Evolutionary conservation across 345 rosid genomes (phyloP).

Genomic region (Leavenworthia alabamica): DNA sequence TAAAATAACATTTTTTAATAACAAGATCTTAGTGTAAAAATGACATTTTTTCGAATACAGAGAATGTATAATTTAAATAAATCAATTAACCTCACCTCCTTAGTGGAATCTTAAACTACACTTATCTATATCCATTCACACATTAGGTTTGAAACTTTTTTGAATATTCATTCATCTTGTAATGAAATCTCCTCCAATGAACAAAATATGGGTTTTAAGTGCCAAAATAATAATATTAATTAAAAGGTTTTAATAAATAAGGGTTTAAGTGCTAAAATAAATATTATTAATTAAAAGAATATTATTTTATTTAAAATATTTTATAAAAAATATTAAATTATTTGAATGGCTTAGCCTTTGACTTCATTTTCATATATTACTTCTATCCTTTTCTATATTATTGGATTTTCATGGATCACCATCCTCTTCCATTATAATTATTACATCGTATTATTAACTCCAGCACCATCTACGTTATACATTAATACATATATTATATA

Average conservation of each 20-base stretch:
- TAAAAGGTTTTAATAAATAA: too few species aligned
- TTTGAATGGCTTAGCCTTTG: too few species aligned
- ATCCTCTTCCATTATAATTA: constrained; percentile 20
- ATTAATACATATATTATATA: neutral
- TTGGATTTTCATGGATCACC: constrained; percentile 27
- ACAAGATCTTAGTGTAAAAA: too few species aligned
- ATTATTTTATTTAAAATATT: too few species aligned
- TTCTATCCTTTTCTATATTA: constrained; percentile 23
- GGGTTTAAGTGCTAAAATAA: too few species aligned
- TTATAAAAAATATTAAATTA: too few species aligned
- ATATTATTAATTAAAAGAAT: too few species aligned
- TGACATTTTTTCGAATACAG: too few species aligned
- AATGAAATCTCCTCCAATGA: constrained; percentile 27
- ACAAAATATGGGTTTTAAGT: too few species aligned
- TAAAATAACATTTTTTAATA: too few species aligned
- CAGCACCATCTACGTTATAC: neutral
- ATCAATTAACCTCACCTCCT: neutral
- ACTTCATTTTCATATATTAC: constrained; percentile 22
- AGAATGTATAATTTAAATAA: neutral
- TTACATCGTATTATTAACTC: constrained; percentile 25
- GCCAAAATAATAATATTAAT: too few species aligned
- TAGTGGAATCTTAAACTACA: constrained; percentile 23
- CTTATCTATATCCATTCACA: too few species aligned
- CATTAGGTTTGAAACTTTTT: neutral
- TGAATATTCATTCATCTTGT: constrained; percentile 20